Evolutionary conservation across 371 early-diverging fungal genomes (phyloP).

Genomic region (Sanchytrium tribonematis): DNA sequence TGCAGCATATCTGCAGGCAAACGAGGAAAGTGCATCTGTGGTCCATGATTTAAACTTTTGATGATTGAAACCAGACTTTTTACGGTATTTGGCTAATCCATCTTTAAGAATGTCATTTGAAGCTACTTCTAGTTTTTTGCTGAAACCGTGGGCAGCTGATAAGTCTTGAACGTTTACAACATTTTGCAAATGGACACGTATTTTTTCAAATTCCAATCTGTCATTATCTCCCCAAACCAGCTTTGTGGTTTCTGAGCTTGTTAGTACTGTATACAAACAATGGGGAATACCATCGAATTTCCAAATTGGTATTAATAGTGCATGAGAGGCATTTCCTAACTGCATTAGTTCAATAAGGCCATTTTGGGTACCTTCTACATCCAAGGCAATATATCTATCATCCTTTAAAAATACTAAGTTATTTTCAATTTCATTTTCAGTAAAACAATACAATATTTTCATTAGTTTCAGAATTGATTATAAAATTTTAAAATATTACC

Average conservation of each 20-base stretch:
- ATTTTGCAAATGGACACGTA: neutral
- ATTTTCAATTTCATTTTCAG: neutral
- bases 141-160: neutral
- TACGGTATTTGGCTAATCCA: neutral
- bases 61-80: neutral
- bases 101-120: neutral
- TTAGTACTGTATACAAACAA: neutral
- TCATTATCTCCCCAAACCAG: neutral
- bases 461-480: no score
- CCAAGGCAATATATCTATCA: neutral
- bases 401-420: neutral
- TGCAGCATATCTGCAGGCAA: neutral
- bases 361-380: conserved; percentile 1
- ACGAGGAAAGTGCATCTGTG: neutral
- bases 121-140: neutral
- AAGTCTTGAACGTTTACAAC: neutral
- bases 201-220: neutral
- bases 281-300: neutral
- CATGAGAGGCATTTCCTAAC: neutral
- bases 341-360: neutral
- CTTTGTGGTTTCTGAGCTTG: neutral
- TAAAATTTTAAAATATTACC: no score
- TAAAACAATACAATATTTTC: neutral
- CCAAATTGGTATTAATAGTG: neutral
- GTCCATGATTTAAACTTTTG: neutral